Evolutionary conservation across 352 stramenopile genomes (phyloP).

Genomic region (Phytophthora constricta): DNA sequence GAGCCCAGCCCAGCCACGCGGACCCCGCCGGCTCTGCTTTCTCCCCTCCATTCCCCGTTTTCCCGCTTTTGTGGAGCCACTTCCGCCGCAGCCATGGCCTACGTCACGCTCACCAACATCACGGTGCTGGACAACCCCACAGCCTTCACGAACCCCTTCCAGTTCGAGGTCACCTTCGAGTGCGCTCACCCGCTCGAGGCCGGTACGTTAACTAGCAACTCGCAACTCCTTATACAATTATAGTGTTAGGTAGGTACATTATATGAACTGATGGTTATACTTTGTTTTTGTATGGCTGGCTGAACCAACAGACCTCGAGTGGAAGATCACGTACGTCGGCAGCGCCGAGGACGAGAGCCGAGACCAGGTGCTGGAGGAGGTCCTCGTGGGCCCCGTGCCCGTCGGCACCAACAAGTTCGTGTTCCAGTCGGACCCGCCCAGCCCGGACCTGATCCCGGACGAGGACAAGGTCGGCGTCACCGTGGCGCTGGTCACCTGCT

Average conservation of each 20-base stretch:
- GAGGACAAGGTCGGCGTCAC: slow-evolving; percentile 99
- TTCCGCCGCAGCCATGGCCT: slow-evolving; percentile 60
- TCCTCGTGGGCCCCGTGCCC: slow-evolving; percentile 98
- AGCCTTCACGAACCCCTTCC: slow-evolving; percentile 97
- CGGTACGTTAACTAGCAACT: slow-evolving; percentile 50
- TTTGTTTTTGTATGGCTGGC: no score
- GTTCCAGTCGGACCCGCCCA: slow-evolving; percentile 95
- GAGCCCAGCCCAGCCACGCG: slow-evolving; percentile 13
- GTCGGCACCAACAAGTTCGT: slow-evolving; percentile 99
- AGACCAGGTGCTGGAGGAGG: slow-evolving; percentile 98
- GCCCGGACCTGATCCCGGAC: slow-evolving; percentile 92
- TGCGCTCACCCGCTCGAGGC: slow-evolving; percentile 96
- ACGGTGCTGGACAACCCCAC: slow-evolving; percentile 99
- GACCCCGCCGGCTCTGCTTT: slow-evolving; percentile 2
- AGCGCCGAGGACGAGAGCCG: slow-evolving; percentile 95
- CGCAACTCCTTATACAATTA: background rate
- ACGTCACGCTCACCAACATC: slow-evolving; percentile 93
- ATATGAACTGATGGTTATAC: background rate
- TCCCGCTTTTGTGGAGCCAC: slow-evolving; percentile 7
- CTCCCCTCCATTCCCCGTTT: slow-evolving; percentile 17
- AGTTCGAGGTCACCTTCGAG: slow-evolving; percentile 99
- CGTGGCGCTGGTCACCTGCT: slow-evolving; percentile 98
- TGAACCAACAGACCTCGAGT: slow-evolving; percentile 99
- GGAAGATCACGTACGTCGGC: slow-evolving; percentile 99
- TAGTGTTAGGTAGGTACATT: background rate